Evolutionary conservation across 306 rosid genomes (phyloP), one percentile per base, ranked within the genome.

Genomic region (Trifolium subterraneum): DNA sequence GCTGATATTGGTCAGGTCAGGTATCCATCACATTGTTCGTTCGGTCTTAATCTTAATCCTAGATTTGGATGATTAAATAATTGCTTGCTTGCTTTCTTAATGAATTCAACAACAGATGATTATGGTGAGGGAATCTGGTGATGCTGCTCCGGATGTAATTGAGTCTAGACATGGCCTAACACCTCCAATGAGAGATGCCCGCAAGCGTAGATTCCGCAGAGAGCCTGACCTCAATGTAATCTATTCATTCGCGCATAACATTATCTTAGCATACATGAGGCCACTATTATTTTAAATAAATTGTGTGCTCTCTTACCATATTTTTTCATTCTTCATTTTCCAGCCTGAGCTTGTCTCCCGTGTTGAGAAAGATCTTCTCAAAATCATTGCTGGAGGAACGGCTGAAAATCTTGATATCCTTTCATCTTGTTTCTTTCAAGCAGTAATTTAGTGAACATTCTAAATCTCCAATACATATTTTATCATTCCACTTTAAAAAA

Each of bases 321-420:
- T 18, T 29, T 60, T 48, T 29, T 56, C 54, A 38, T 81, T 39
- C 22, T 29, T 39, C 33, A 45, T 78, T 85, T 82, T 88, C 61
- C 91, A 93, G 97, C 99, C 99, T 38, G 97, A 94, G 88, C 92
- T 94, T 66, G 97, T 94, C 29, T 91, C 91, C 2, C 93, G 93
- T 4, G 99, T 92, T 74, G 96, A 92, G 93, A 90, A 90, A 83
- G 97, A 94, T 84, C 85, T 94, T 51, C 89, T 91, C 78, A 92
- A 87, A 63, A 92, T 94, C 65, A 82, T 87, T 56, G 93, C 95
- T 11, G 83, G 96, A 72, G 90, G 97, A 81, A 82, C 93, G 48
- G 84, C 91, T 0, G 96, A 88, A 58, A 91, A 84, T 83, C 75
- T 82, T 23, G 91, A 93, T 89, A 90, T 89, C 96, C 98, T 93